These are phyloP conservation scores for Neonectria ditissima DNA, from an alignment of 2,329 filamentous ascomycete species.

Conservation along the genomic window DNA sequence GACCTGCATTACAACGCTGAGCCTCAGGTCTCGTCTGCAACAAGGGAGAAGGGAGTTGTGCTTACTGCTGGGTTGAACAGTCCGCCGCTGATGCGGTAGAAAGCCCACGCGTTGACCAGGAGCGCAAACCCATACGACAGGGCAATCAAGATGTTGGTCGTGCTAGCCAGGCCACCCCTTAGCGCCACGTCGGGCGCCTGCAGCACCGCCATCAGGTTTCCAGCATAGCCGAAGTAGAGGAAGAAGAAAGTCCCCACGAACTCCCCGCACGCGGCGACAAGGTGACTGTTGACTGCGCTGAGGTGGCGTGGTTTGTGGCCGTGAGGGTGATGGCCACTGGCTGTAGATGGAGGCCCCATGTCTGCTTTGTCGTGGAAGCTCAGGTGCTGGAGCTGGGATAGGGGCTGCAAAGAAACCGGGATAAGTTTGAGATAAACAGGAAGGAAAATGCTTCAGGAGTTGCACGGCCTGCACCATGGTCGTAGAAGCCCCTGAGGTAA, in stretches of 20 bases:
- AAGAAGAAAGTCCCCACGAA: constrained; percentile 41
- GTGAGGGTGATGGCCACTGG: background rate
- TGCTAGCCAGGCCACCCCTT: constrained; percentile 28
- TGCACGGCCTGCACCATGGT: background rate
- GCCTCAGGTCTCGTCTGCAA: background rate
- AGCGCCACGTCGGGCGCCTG: constrained; percentile 27
- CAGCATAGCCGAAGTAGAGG: constrained; percentile 42
- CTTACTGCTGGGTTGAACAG: constrained; percentile 54
- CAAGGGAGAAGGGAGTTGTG: background rate
- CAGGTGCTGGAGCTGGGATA: background rate
- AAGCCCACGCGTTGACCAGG: constrained; percentile 65
- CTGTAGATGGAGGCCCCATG: constrained; percentile 24
- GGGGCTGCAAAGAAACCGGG: background rate
- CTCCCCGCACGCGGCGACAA: constrained; percentile 39
- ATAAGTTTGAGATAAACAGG: background rate
- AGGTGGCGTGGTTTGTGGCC: constrained; percentile 25
- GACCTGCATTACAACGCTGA: constrained; percentile 29
- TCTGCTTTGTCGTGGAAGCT: background rate
- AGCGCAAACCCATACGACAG: constrained; percentile 50
- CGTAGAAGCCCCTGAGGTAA: background rate
- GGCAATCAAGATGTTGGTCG: constrained; percentile 34
- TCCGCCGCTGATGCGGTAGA: constrained; percentile 63
- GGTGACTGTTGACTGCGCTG: constrained; percentile 31
- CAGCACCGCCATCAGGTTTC: constrained; percentile 35
- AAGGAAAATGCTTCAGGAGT: background rate